Evolutionary conservation across 331 rosid genomes (phyloP), one percentile per base, ranked within the genome.

Genomic region (Malus hybrid): DNA sequence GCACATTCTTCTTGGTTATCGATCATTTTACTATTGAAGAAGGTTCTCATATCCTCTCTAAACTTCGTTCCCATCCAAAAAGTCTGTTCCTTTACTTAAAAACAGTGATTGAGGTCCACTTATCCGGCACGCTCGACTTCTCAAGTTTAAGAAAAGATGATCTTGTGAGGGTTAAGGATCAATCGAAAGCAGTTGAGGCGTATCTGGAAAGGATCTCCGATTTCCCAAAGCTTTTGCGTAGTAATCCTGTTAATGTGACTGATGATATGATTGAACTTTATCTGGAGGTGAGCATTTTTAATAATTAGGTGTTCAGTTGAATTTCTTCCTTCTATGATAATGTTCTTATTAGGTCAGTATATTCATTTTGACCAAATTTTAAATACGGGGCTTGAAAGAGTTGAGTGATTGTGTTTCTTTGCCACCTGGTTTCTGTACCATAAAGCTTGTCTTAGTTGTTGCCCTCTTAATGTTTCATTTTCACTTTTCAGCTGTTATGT

Each of bases 181-280:
- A 75, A 42, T 73, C 89, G 18, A 85, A 83, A 84, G 96, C 77
- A 86, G 78, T 87, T 56, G 78, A 78, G 74, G 88, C 80, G 68
- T 95, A 89, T 89, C 80, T 90, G 80, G 93, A 90, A 78, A 90
- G 73, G 79, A 82, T 95, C 74, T 86, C 97, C 20, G 76, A 86
- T 81, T 90, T 90, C 70, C 96, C 99, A 50, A 92, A 90, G 86
- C 84, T 85, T 79, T 83, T 95, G 79, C 89, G 84, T 56, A 92
- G 82, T 66, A 92, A 82, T 85, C 90, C 97, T 33, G 85, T 88
- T 77, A 77, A 84, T 16, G 93, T 95, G 77, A 85, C 92, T 54
- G 99, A 95, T 77, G 93, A 95, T 84, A 87, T 90, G 80, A 85
- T 90, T 81, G 99, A 95, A 89, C 97, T 89, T 79, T 95, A 95